Base-by-base conservation (phyloP, 2,329 filamentous ascomycete species). In the Fusarium hainanense region DNA sequence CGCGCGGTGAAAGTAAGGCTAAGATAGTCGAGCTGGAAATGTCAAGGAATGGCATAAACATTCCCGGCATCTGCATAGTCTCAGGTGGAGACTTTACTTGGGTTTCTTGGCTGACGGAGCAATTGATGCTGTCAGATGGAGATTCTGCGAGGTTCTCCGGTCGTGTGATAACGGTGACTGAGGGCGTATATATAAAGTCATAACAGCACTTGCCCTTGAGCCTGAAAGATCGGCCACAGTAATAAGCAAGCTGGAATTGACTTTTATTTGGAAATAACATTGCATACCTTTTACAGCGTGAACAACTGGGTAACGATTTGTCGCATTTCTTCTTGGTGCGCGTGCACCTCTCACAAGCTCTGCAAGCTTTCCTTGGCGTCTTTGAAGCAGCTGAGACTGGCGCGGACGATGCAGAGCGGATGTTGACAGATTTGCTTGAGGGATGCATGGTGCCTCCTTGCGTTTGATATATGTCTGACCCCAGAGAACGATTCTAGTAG, bases 21-120 rank as follows among this genome's bases (percentile, higher is more conserved):
- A 83, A 75, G 58, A 83, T 81, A 62, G 80, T 77, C 7, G 75
- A 64, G 41, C 77, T 76, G 6, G 79, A 74, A 50, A 83, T 73
- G 41, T 81, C 79, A 30, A 76, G 69, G 40, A 66, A 70, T 34
- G 75, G 72, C 48, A 76, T 74, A 42, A 79, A 69, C 48, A 76
- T 75, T 21, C 68, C 68, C 5, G 59, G 69, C 23, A 59, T 65
- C 12, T 48, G 51, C 20, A 43, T 41, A 37, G 61, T 61, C 61
- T 71, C 74, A 44, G 71, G 40, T 12, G 51, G 40, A 54, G 52
- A 60, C 23, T 70, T 61, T 27, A 12, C 11, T 37, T n/a, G 34
- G n/a, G 5, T 6, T n/a, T 37, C 18, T 37, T n/a, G 34, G 12
- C 34, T 11, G 6, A n/a, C 10, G 3, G 34, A 37, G 34, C 1